Conservation (phyloP, 768 basidiomycete genomes). For the Rhizopogon sp. region DNA sequence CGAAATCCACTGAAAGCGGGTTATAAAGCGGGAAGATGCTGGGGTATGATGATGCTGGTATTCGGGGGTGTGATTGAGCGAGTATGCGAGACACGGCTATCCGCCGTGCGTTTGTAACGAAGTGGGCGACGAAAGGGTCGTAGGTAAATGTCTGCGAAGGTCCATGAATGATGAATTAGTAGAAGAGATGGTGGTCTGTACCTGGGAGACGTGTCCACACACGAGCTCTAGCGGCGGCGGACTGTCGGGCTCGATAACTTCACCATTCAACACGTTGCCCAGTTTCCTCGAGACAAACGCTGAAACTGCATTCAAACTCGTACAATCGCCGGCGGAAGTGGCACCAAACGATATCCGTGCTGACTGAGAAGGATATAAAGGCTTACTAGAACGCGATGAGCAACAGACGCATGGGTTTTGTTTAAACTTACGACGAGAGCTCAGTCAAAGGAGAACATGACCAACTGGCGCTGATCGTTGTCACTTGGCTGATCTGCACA, state of each 20-base stretch:
- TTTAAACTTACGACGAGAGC: slow-evolving; percentile 37
- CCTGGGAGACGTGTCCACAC: slow-evolving; percentile 44
- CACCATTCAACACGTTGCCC: slow-evolving; percentile 44
- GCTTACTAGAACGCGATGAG: slow-evolving; percentile 29
- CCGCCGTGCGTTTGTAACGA: slow-evolving; percentile 50
- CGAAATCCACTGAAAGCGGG: slow-evolving; percentile 64
- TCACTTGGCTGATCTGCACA: slow-evolving; percentile 52
- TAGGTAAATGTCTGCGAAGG: neutral
- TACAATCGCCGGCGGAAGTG: slow-evolving; percentile 30
- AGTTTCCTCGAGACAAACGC: slow-evolving; percentile 52
- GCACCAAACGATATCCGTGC: slow-evolving; percentile 40
- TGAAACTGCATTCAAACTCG: slow-evolving; percentile 36
- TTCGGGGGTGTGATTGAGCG: slow-evolving; percentile 44
- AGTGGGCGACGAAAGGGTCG: slow-evolving; percentile 26
- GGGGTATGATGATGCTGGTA: slow-evolving; percentile 46
- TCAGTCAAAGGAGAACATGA: slow-evolving; percentile 37
- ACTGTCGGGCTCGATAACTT: slow-evolving; percentile 27
- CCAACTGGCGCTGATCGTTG: slow-evolving; percentile 70
- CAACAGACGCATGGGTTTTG: neutral
- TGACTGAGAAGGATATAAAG: slow-evolving; percentile 44
- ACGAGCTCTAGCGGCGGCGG: slow-evolving; percentile 54
- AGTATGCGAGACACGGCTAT: slow-evolving; percentile 33
- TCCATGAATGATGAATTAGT: neutral
- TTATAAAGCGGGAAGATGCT: slow-evolving; percentile 78
- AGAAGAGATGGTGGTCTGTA: slow-evolving; percentile 19